Evolutionary conservation across 2,329 filamentous ascomycete genomes (phyloP), one percentile per base, ranked within the genome.

Genomic region (Pseudogymnoascus sp.): DNA sequence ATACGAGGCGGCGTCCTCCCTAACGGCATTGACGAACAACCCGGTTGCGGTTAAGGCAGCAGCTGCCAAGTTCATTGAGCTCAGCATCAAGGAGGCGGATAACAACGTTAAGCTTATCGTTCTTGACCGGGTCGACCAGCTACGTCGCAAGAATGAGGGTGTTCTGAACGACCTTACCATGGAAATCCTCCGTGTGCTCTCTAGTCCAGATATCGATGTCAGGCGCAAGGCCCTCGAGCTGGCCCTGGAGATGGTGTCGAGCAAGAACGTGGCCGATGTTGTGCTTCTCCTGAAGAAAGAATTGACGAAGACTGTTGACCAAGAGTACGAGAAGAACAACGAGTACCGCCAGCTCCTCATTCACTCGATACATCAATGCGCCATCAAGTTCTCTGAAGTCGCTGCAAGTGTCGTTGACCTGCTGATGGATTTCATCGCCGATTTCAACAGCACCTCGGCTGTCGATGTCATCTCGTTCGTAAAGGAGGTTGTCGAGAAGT

Each of bases 61-160:
- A 8, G 95, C 95, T 13, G 85, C 86, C 70, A 99, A 99, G 75
- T 95, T 99, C 75, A 96, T 98, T 68, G 95, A 99, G 77, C 82
- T 99, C 7, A 92, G 90, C 75, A 97, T 99, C 75, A 96, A 96
- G 79, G 95, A 98, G 78, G 89, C 95, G 0, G 95, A 99, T 76
- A 99, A 99, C 81, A 99, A 99, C 74, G 95, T 99, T 68, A 99
- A 99, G 80, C 87, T 99, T 54, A 99, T 99, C 70, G 95, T 99
- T 19, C 83, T 99, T 48, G 95, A 98, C 73, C 89, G 93, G 54
- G 95, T 99, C 39, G 90, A 96, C 72, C 88, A 93, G 72, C 77
- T 97, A 67, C 85, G 93, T 70, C 87, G 89, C 74, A 91, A 91
- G 77, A 96, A 96, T 70, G 90, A 95, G 73, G 93, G 93, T 62